Percentiles rank a stretch among this genome's conserved stretches.
phyloP scores from a whole-genome alignment of 768 basidiomycete genomes.

The Agaricus subrufescens region DNA sequence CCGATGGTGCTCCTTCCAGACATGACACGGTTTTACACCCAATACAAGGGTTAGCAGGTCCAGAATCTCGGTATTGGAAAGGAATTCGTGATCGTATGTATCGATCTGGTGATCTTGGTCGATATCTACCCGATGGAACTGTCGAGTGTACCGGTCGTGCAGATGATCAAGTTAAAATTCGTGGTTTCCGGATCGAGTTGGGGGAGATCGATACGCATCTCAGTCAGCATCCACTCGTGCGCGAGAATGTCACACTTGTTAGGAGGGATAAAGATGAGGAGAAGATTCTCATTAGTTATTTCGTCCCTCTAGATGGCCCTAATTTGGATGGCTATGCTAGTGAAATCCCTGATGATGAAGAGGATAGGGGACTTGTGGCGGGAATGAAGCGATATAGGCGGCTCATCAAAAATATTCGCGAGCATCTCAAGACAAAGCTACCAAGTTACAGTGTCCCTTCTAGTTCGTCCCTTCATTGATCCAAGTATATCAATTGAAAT shows the following conservation, averaged over 20 bases:
- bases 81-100: constrained; percentile 98
- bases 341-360: constrained; percentile 54
- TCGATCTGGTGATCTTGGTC: constrained; percentile 92
- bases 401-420: constrained; percentile 90
- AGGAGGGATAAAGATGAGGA: constrained; percentile 98
- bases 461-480: constrained; percentile 44
- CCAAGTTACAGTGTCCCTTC: constrained; percentile 93
- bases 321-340: constrained; percentile 66
- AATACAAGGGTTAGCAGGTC: constrained; percentile 46
- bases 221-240: constrained; percentile 84
- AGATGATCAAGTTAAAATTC: constrained; percentile 99
- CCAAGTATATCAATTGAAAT: not conserved
- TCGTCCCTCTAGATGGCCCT: constrained; percentile 80
- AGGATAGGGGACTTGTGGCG: constrained; percentile 57
- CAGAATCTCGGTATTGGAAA: constrained; percentile 84
- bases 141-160: constrained; percentile 98
- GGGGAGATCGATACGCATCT: constrained; percentile 98
- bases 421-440: constrained; percentile 94
- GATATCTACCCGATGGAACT: constrained; percentile 86
- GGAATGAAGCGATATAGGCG: constrained; percentile 84
- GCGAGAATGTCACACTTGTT: constrained; percentile 98
- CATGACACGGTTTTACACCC: constrained; percentile 74
- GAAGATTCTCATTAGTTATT: constrained; percentile 96
- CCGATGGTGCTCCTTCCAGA: constrained; percentile 38
- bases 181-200: constrained; percentile 97